Evolutionary conservation across 2,329 filamentous ascomycete species (phyloP).

Genomic region (Cryphonectria parasitica): DNA sequence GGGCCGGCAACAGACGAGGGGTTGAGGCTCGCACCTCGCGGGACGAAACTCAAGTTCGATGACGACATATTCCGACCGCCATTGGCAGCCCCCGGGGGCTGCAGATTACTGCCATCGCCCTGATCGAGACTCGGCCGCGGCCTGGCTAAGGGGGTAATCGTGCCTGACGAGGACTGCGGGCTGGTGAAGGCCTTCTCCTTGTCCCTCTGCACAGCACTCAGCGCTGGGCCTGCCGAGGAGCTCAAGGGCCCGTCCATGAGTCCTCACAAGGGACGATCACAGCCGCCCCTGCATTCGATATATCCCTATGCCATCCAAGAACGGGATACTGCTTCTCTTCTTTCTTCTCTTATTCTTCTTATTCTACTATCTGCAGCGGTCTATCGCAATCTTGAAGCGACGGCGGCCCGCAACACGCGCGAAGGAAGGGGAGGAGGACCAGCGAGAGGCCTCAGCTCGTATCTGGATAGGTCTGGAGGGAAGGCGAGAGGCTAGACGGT

Average conservation of each 20-base stretch:
- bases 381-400: neutral
- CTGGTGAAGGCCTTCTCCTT: slow-evolving; percentile 50
- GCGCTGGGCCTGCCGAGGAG: slow-evolving; percentile 57
- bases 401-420: neutral
- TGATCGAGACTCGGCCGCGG: slow-evolving; percentile 59
- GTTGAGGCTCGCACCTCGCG: slow-evolving; percentile 71
- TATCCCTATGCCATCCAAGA: slow-evolving; percentile 27
- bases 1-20: slow-evolving; percentile 63
- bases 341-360: neutral
- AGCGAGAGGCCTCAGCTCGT: slow-evolving; percentile 5
- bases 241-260: slow-evolving; percentile 48
- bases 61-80: slow-evolving; percentile 54
- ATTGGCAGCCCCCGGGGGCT: slow-evolving; percentile 48
- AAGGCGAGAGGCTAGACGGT: neutral
- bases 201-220: slow-evolving; percentile 36
- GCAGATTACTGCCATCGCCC: slow-evolving; percentile 52
- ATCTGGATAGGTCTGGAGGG: neutral
- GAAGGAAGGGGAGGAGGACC: neutral
- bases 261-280: slow-evolving; percentile 37
- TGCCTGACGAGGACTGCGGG: slow-evolving; percentile 44
- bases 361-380: neutral
- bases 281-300: slow-evolving; percentile 36
- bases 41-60: slow-evolving; percentile 64
- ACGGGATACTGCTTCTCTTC: neutral
- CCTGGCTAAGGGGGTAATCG: slow-evolving; percentile 41